Conservation (phyloP, 2,329 filamentous ascomycete species). For the Zymoseptoria crescenta region DNA sequence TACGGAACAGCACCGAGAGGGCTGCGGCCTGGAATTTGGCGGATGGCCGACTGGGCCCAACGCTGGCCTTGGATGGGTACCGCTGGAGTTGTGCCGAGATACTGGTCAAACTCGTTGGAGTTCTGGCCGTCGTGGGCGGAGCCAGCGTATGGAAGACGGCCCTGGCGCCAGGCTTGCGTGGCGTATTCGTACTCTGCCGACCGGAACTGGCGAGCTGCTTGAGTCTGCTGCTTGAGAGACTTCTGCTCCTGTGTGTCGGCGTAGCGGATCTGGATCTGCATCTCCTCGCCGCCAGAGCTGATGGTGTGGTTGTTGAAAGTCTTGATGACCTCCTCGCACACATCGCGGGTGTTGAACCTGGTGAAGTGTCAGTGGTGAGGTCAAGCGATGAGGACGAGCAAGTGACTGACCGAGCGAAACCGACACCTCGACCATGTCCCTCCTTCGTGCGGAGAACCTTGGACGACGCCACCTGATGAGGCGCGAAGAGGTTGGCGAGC, state of each 20-base stretch:
- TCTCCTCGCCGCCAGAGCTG: constrained; percentile 60
- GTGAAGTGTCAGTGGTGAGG: constrained; percentile 9
- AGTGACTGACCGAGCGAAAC: constrained; percentile 75
- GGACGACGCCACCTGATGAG: constrained; percentile 80
- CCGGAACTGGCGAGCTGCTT: constrained; percentile 88
- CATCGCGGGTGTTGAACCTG: constrained; percentile 81
- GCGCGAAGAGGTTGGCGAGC: constrained; percentile 68
- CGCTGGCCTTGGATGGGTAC: constrained; percentile 30
- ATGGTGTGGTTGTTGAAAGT: constrained; percentile 67
- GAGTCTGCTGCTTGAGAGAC: constrained; percentile 89
- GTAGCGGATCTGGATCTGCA: constrained; percentile 86
- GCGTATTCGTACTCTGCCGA: constrained; percentile 72
- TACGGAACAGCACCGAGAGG: constrained; percentile 22
- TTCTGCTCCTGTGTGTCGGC: constrained; percentile 96
- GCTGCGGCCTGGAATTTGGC: constrained; percentile 17
- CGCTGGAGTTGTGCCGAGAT: constrained; percentile 25
- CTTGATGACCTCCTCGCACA: constrained; percentile 82
- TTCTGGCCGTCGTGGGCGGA: constrained; percentile 18
- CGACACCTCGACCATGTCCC: constrained; percentile 90
- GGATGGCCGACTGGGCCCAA: constrained; percentile 28
- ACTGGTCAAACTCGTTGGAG: constrained; percentile 32
- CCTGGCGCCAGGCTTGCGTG: constrained; percentile 28
- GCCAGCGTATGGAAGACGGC: constrained; percentile 22
- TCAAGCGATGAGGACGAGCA: constrained; percentile 1
- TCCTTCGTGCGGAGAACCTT: constrained; percentile 81